Evolutionary conservation across 306 rosid genomes (phyloP).

Genomic region (Sesbania bispinosa): DNA sequence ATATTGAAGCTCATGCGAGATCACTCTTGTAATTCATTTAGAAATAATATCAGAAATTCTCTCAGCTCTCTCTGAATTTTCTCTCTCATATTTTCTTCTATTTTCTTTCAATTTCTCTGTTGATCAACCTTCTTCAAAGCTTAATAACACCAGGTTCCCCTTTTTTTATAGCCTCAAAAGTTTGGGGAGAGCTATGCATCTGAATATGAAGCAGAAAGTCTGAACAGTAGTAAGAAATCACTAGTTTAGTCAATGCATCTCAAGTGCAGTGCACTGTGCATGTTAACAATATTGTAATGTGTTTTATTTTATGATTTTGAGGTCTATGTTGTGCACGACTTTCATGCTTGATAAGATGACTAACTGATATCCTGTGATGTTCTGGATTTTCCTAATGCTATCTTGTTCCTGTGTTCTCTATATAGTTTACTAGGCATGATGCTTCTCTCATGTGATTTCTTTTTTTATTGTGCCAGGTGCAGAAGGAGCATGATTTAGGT

Average conservation of each 20-base stretch:
- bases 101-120: too few relatives aligned
- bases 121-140: too few relatives aligned
- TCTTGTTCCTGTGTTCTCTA: not conserved
- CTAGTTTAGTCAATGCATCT: not conserved
- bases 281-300: not conserved
- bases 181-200: conserved; percentile 1
- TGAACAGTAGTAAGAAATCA: not conserved
- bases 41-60: too few relatives aligned
- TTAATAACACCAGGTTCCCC: too few relatives aligned
- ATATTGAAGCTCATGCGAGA: too few relatives aligned
- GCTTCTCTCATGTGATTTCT: conserved; percentile 4
- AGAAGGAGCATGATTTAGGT: conserved; percentile 31
- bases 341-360: not conserved
- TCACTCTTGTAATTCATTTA: too few relatives aligned
- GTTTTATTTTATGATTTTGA: not conserved
- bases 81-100: too few relatives aligned
- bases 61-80: too few relatives aligned
- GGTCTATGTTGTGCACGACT: not conserved
- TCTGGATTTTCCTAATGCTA: not conserved
- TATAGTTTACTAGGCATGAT: conserved; percentile 9
- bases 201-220: not conserved
- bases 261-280: too few relatives aligned
- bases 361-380: not conserved
- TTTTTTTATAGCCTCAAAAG: conserved; percentile 8
- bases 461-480: conserved; percentile 29